Evolutionary conservation across 306 rosid species (phyloP).

Genomic region (Quercus variabilis): DNA sequence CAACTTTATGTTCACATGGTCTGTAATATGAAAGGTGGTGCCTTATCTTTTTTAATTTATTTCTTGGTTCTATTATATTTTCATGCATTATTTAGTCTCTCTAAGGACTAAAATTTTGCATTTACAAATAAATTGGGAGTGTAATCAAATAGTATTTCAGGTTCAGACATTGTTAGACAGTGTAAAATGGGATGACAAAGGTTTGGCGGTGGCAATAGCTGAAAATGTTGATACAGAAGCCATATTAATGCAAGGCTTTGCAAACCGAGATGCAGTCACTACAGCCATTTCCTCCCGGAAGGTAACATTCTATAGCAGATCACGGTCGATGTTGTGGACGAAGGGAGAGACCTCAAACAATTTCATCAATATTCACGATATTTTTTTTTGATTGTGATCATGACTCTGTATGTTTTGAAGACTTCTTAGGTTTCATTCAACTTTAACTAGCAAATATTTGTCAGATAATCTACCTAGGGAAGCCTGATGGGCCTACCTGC

Average conservation of each 20-base stretch:
- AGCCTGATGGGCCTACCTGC: conserved; percentile 94
- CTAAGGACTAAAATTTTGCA: not conserved
- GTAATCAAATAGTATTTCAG: no score
- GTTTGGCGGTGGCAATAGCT: no score
- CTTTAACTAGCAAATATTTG: conserved; percentile 21
- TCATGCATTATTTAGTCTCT: not conserved
- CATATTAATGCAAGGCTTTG: no score
- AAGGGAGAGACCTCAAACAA: conserved; percentile 93
- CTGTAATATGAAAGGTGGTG: no score
- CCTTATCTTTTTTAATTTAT: not conserved
- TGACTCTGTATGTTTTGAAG: conserved; percentile 66
- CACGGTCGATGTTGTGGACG: conserved; percentile 80
- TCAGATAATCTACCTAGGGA: conserved; percentile 91
- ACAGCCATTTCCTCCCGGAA: conserved; percentile 54
- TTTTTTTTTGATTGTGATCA: conserved; percentile 81
- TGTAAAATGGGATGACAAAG: no score
- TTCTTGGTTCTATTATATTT: no score
- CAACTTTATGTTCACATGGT: no score
- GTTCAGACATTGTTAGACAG: no score
- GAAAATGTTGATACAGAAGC: no score
- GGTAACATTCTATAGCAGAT: conserved; percentile 90
- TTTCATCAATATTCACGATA: conserved; percentile 76
- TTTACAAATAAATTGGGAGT: no score
- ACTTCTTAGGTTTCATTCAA: not conserved
- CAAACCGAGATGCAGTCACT: not conserved